A percentile compares a stretch with the other conserved stretches of the same genome.
Evolutionary conservation across 2,329 filamentous ascomycete genomes (phyloP).

Genomic region (Ophiostoma sp.): DNA sequence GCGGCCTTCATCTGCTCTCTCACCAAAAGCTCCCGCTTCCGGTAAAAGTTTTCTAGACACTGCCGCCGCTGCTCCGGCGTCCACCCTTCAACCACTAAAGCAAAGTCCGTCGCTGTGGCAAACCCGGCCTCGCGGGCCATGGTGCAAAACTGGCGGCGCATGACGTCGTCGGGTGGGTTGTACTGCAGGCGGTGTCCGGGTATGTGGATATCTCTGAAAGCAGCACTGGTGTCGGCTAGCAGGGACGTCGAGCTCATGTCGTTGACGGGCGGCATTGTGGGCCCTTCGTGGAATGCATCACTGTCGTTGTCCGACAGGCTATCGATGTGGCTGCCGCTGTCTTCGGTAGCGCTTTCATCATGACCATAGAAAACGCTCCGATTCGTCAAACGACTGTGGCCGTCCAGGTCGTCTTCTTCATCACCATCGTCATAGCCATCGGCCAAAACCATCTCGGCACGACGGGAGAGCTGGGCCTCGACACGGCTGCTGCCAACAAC

Average conservation of each 20-base stretch:
- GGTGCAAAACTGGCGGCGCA: conserved; percentile 80
- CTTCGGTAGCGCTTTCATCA: conserved; percentile 26
- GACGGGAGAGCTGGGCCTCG: conserved; percentile 79
- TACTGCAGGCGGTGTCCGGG: conserved; percentile 49
- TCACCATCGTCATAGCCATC: conserved; percentile 36
- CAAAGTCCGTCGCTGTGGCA: conserved; percentile 76
- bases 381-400: conserved; percentile 43
- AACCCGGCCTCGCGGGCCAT: conserved; percentile 84
- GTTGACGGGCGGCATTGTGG: conserved; percentile 34
- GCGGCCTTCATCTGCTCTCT: conserved; percentile 26
- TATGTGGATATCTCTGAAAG: conserved; percentile 28
- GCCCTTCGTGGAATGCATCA: conserved; percentile 44
- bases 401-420: conserved; percentile 30
- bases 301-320: conserved; percentile 1
- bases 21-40: conserved; percentile 58
- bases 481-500: conserved; percentile 89
- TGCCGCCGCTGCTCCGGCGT: conserved; percentile 78
- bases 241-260: conserved; percentile 41
- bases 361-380: conserved; percentile 17
- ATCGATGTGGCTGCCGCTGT: conserved; percentile 2
- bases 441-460: conserved; percentile 61
- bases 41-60: conserved; percentile 80
- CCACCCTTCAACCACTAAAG: conserved; percentile 85
- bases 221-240: conserved; percentile 54
- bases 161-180: conserved; percentile 72